Base-by-base conservation (phyloP, 139 green algal genomes). In the Micractinium conductrix region DNA sequence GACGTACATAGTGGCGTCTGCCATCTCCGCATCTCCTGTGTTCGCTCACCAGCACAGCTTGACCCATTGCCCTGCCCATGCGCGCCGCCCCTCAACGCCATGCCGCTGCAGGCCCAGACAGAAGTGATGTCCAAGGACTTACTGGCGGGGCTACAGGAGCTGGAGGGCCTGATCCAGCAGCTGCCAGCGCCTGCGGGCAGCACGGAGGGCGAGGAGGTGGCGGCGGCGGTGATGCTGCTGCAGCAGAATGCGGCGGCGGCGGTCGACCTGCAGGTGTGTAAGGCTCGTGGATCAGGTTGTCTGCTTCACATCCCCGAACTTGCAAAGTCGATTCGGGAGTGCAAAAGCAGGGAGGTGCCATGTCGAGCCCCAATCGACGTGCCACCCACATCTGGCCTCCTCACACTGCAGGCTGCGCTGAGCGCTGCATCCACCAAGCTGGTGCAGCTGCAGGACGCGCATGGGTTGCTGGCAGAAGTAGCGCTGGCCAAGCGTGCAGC, bases 101-200 rank as follows among this genome's bases (percentile, higher is more conserved):
- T 79, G 2, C 26, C 6, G 9, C 58, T 48, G 35, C 65, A 87
- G 82, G 82, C 44, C 3, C 82, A 87, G 50, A 17, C 35, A 6
- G 71, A 82, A 50, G 35, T 87, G 35, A 84, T 87, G 74, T 60
- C 75, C 5, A 81, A 40, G 9, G 82, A 87, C 26, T 28, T 87
- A 1, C 24, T 68, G 45, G 26, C 70, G 26, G 65, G 63, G 43
- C 50, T 87, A 9, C 62, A 55, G 45, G 75, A 74, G 26, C 45
- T 82, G 37, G 44, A 87, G 28, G 22, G 17, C 5, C 50, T 78
- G 17, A 83, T 87, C 14, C 63, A 71, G 38, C 74, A 60, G 63
- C 63, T 87, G 75, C 82, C 82, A 16, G 44, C 30, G 6, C n/a
- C n/a, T n/a, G 44, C 28, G 37, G n/a, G 50, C 37, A 35, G 22